phyloP scores from a whole-genome alignment of 148 eudicot genomes.

The Suaeda aralocaspica region DNA sequence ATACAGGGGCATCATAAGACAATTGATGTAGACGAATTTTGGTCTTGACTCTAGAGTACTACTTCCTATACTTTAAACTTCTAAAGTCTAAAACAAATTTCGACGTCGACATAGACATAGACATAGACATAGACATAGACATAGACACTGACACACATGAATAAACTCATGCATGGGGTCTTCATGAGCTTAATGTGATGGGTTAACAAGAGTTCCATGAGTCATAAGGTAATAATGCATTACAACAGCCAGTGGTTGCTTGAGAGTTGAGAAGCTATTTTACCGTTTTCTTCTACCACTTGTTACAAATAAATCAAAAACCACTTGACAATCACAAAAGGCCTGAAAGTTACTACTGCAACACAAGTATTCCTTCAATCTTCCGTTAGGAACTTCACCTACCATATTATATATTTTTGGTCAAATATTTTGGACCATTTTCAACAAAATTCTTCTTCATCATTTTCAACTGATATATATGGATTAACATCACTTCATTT shows the following conservation, averaged over 20 bases:
- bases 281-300: background rate
- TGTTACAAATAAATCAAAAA: no score
- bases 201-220: background rate
- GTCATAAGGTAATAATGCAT: conserved; percentile 1
- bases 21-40: no score
- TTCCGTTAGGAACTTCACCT: conserved; percentile 8
- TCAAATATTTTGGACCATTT: background rate
- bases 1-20: no score
- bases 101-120: no score
- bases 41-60: no score
- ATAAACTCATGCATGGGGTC: background rate
- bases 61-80: no score
- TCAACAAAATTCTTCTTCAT: background rate
- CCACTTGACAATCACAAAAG: background rate
- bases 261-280: background rate
- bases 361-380: background rate
- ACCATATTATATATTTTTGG: conserved; percentile 16
- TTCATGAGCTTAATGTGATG: conserved; percentile 1
- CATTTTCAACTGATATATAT: conserved; percentile 1
- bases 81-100: no score
- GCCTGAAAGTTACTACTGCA: background rate
- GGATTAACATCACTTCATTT: conserved; percentile 5
- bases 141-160: no score
- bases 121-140: no score
- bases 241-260: conserved; percentile 14